phyloP scores from a whole-genome alignment of 2,329 filamentous ascomycete genomes.

The Lecanicillium sp. region DNA sequence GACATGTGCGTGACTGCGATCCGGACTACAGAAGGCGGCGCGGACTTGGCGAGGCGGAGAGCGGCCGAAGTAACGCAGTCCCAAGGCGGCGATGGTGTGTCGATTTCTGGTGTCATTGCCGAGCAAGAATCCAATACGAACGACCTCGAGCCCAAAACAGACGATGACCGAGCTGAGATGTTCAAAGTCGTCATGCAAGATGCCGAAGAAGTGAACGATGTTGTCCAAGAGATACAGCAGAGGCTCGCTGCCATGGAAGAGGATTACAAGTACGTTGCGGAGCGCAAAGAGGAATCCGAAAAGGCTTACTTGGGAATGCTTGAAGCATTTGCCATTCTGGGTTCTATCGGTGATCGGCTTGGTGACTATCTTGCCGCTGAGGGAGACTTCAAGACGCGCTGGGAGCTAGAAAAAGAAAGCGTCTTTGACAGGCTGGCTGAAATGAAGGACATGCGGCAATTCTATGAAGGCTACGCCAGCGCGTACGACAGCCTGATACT shows the following conservation, averaged over 20 bases:
- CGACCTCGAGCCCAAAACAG: slow-evolving; percentile 61
- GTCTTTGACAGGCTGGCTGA: slow-evolving; percentile 66
- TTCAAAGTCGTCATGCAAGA: slow-evolving; percentile 71
- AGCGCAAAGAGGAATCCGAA: slow-evolving; percentile 46
- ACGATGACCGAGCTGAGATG: slow-evolving; percentile 75
- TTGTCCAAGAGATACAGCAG: slow-evolving; percentile 64
- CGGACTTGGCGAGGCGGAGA: slow-evolving; percentile 58
- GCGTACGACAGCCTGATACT: slow-evolving; percentile 81
- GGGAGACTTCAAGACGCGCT: slow-evolving; percentile 55
- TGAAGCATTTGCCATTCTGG: slow-evolving; percentile 57
- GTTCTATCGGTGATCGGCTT: slow-evolving; percentile 59
- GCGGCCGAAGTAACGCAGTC: slow-evolving; percentile 55
- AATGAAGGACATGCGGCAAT: slow-evolving; percentile 67
- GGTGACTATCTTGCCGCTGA: slow-evolving; percentile 58
- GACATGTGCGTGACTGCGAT: slow-evolving; percentile 89
- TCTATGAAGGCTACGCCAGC: slow-evolving; percentile 79
- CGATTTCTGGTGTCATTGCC: slow-evolving; percentile 60
- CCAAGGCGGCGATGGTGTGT: slow-evolving; percentile 40
- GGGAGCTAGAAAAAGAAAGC: slow-evolving; percentile 65
- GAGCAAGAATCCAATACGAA: slow-evolving; percentile 44
- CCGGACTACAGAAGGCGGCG: slow-evolving; percentile 78
- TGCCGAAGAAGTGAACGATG: slow-evolving; percentile 57
- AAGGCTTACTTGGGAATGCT: slow-evolving; percentile 50
- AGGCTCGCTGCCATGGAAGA: slow-evolving; percentile 70
- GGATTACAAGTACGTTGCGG: slow-evolving; percentile 55